Evolutionary conservation across 2,329 filamentous ascomycete species (phyloP).

Genomic region (Aspergillus fischeri): DNA sequence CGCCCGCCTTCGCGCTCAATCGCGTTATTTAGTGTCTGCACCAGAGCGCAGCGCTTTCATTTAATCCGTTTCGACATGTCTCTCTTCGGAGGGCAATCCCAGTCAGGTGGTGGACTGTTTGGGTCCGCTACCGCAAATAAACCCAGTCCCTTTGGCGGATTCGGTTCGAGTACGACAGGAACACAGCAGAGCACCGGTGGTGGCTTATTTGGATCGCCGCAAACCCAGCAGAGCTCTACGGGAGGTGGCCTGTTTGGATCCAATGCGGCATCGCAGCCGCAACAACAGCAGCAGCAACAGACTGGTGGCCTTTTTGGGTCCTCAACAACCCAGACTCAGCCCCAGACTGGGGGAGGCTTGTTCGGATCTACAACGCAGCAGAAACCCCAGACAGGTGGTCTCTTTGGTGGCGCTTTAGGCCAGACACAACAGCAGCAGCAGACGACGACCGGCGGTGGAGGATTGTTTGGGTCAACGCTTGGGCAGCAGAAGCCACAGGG

Average conservation of each 20-base stretch:
- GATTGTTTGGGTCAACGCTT: constrained; percentile 23
- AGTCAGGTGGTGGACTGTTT: constrained; percentile 27
- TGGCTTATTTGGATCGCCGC: constrained; percentile 31
- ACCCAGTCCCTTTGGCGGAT: constrained; percentile 36
- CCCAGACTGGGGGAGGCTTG: constrained; percentile 30
- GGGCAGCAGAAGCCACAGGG: constrained; percentile 24
- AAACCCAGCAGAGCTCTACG: constrained; percentile 20
- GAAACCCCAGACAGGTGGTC: constrained; percentile 21
- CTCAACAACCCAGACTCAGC: constrained; percentile 14
- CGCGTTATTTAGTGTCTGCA: background rate
- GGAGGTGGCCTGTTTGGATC: constrained; percentile 24
- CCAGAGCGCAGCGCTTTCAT: background rate
- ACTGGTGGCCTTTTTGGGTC: constrained; percentile 27
- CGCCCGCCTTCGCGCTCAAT: background rate
- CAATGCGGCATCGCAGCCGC: constrained; percentile 23
- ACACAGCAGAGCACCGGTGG: constrained; percentile 21
- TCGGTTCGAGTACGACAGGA: constrained; percentile 11
- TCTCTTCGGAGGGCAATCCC: constrained; percentile 32
- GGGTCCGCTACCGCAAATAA: constrained; percentile 29
- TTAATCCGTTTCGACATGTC: constrained; percentile 27
- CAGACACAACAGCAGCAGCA: constrained; percentile 21
- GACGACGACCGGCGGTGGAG: constrained; percentile 11
- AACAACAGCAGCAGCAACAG: constrained; percentile 27
- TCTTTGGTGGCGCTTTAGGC: constrained; percentile 21
- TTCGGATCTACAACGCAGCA: constrained; percentile 30